Base-by-base conservation (phyloP, 2,329 filamentous ascomycete genomes). In the Colletotrichum lindemuthianum region DNA sequence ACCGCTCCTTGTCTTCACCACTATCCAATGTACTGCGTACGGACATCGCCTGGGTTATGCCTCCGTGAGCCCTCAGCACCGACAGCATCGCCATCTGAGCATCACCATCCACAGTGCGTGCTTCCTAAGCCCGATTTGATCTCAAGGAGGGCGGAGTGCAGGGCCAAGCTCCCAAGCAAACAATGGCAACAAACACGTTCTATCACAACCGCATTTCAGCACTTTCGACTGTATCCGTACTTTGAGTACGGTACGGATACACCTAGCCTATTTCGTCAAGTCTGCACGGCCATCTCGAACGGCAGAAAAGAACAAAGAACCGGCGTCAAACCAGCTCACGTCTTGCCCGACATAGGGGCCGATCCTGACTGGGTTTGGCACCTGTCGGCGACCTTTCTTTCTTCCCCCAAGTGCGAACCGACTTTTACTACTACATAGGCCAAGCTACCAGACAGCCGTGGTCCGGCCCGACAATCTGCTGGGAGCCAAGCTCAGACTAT, bases 251-350 rank as follows among this genome's bases (percentile, higher is more conserved):
- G 41, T 33, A 13, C 16, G 40, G 32, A 40, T 61, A 37, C 40
- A 45, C n/a, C 16, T 10, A 16, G 43, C 15, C 32, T 40, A 34
- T 34, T 40, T 50, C 43, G 36, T 36, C 41, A n/a, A 48, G 7
- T 33, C 12, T 47, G 24, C 41, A 47, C 41, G 7, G 48, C 32
- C 44, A 44, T 15, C 9, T 24, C 34, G 32, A 32, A 47, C 40
- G 24, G 15, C 24, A 24, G 24, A 24, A 24, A 24, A 48, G 24
- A 34, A 65, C 61, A 61, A 65, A 61, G 61, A 11, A 56, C 11
- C 32, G 13, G 7, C 51, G 36, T 32, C 11, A 44, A 47, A 45
- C 48, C 47, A 39, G 24, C 39, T 54, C 54, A 44, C 50, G 45
- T 36, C 41, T 58, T 41, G 43, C 48, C 53, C 36, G 24, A 37